Evolutionary conservation across 1,284 basidiomycete species (phyloP).

Genomic region (Apiotrichum montevideense): DNA sequence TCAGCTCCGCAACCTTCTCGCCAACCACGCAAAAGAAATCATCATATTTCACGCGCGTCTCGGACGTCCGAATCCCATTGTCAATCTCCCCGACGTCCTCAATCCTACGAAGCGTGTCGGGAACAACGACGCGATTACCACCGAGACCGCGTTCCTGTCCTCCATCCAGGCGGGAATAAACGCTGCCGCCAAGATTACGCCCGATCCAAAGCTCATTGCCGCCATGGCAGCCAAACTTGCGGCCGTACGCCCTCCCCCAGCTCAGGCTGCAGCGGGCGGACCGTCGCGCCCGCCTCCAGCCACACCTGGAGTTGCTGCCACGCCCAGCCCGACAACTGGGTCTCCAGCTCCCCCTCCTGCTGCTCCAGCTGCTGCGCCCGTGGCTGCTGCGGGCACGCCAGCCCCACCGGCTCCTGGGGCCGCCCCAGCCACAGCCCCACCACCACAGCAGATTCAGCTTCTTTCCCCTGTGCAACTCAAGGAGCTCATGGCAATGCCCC

Average conservation of each 20-base stretch:
- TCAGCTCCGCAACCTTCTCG: slow-evolving; percentile 17
- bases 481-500: slow-evolving; percentile 6
- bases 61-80: slow-evolving; percentile 13
- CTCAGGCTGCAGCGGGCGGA: background rate
- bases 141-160: slow-evolving; percentile 12
- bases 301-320: background rate
- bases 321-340: background rate
- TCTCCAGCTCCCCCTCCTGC: background rate
- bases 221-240: slow-evolving; percentile 6
- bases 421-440: background rate
- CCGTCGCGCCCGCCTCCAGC: background rate
- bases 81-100: slow-evolving; percentile 21
- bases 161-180: slow-evolving; percentile 9
- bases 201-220: slow-evolving; percentile 13
- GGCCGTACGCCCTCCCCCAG: background rate
- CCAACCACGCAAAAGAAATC: slow-evolving; percentile 19
- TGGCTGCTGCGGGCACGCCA: background rate
- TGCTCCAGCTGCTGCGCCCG: background rate
- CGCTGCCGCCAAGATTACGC: slow-evolving; percentile 8
- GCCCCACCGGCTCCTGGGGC: background rate
- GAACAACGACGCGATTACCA: slow-evolving; percentile 13
- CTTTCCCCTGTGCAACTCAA: slow-evolving; percentile 8
- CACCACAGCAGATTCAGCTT: background rate
- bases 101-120: slow-evolving; percentile 17
- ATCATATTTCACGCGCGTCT: slow-evolving; percentile 21